These are phyloP conservation scores for Thielaviopsis musarum DNA, from an alignment of 2,329 filamentous ascomycete genomes.

Conservation along the genomic window DNA sequence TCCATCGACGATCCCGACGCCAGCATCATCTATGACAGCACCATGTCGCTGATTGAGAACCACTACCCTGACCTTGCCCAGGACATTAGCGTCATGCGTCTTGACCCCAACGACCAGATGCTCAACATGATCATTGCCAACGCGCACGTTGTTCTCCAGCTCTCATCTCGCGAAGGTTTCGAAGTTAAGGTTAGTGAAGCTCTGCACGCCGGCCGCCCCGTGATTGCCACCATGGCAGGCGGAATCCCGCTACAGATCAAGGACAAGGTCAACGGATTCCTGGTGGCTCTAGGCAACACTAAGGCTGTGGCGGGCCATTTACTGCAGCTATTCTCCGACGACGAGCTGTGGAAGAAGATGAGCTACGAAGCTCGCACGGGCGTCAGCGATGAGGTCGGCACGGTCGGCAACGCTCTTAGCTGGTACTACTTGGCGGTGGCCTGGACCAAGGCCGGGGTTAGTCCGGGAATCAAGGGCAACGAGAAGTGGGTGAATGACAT, in stretches of 20 bases:
- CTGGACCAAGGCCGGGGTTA: conserved; percentile 36
- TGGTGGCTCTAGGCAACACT: conserved; percentile 56
- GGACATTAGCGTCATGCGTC: conserved; percentile 58
- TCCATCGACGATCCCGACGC: conserved; percentile 71
- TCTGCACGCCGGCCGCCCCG: conserved; percentile 60
- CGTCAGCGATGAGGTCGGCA: conserved; percentile 68
- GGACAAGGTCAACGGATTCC: conserved; percentile 52
- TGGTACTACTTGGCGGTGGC: conserved; percentile 67
- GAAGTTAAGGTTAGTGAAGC: conserved; percentile 79
- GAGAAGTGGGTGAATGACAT: conserved; percentile 59
- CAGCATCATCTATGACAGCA: conserved; percentile 53
- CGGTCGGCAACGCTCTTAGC: conserved; percentile 57
- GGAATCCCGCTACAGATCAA: conserved; percentile 68
- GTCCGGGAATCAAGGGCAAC: conserved; percentile 35
- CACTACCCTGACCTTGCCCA: conserved; percentile 43
- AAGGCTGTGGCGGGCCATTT: conserved; percentile 52
- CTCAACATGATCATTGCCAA: conserved; percentile 61
- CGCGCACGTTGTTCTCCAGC: conserved; percentile 56
- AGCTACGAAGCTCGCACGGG: conserved; percentile 43
- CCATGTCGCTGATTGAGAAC: conserved; percentile 47
- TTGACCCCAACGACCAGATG: conserved; percentile 63
- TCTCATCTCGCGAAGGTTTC: conserved; percentile 69
- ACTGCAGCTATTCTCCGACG: conserved; percentile 47
- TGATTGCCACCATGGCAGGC: conserved; percentile 60
- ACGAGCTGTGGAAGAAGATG: conserved; percentile 49